Evolutionary conservation across 2,329 filamentous ascomycete species (phyloP), one percentile per base, ranked within the genome.

Genomic region (Exserohilum turcica): DNA sequence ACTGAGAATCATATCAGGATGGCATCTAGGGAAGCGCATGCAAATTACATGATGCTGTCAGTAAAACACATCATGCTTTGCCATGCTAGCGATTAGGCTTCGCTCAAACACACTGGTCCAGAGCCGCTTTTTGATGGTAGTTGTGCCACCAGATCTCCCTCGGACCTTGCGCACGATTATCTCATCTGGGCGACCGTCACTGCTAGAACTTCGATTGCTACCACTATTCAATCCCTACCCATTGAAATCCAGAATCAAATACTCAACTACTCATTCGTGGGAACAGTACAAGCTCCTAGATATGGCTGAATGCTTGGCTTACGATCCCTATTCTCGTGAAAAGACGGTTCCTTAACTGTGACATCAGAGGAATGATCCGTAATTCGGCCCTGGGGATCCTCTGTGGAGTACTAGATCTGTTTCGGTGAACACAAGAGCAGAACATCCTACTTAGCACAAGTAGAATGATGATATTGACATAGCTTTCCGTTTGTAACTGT

Each of bases 291-390:
- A 44, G 51, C 36, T 51, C 46, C 54, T 42, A 51, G 44, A 54
- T 12, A 51, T 32, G 54, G 51, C 46, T 57, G 54, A 40, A 21
- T 54, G 42, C 51, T 57, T 40, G 42, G 54, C 43, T 39, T 57
- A 29, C 46, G 42, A 40, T 54, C 54, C 16, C 51, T 43, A 29
- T 55, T 51, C 47, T 57, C 31, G 28, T 57, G 54, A 51, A 55
- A 47, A 43, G 46, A 57, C 39, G 51, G 51, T 18, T 16, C 42
- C 21, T 19, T 54, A 16, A 51, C 43, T 35, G 43, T 57, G 44
- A 44, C 21, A 1, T 47, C 55, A n/a, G n/a, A n/a, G 51, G 54
- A 57, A 47, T 40, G 50, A 51, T 44, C 39, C 39, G 18, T 28
- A 19, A 32, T 47, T 54, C 51, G 45, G 16, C 42, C 47, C 18